Conservation (phyloP, 257 asterid species). For the Nicotiana knightiana region DNA sequence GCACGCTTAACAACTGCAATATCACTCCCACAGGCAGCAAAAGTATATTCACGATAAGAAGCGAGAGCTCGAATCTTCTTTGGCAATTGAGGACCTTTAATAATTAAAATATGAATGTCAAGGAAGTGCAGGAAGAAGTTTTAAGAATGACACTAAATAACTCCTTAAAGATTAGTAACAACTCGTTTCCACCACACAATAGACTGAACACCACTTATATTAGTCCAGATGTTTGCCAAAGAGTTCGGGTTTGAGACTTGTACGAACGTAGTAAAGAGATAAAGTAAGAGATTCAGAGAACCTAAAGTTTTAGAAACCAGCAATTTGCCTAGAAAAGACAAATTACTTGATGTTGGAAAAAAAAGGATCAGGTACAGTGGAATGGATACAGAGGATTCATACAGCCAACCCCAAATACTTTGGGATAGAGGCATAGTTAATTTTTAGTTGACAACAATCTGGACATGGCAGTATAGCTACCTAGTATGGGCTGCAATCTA, state of each 20-base stretch:
- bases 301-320: neutral
- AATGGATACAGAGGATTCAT: neutral
- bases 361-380: neutral
- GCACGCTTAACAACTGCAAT: constrained; percentile 84
- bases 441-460: constrained; percentile 3
- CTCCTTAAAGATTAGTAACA: neutral
- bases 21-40: constrained; percentile 75
- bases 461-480: neutral
- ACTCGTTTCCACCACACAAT: neutral
- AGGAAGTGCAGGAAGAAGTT: neutral
- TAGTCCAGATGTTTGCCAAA: neutral
- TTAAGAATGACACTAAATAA: neutral
- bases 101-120: neutral
- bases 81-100: constrained; percentile 82
- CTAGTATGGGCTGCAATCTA: neutral
- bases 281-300: neutral
- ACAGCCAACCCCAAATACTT: neutral
- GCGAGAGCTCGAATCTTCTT: constrained; percentile 94
- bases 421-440: neutral
- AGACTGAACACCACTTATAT: neutral
- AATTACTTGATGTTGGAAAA: neutral
- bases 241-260: neutral
- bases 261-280: neutral
- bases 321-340: neutral
- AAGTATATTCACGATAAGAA: constrained; percentile 75